Evolutionary conservation across 139 green algal genomes (phyloP).

Genomic region (Picochlorum sp.): DNA sequence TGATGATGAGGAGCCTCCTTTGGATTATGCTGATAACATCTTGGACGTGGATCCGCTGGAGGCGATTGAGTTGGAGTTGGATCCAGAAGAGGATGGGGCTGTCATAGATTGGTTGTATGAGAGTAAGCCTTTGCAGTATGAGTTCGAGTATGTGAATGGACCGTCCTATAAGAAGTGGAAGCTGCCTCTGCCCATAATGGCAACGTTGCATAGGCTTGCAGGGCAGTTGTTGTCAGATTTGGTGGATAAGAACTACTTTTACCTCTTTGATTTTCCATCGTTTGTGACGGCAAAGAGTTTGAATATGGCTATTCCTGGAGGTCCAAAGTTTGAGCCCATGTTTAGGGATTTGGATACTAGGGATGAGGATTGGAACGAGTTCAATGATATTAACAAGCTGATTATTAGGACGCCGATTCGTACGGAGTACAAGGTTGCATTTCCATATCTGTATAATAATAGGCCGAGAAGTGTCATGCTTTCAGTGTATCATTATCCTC

Average conservation of each 20-base stretch:
- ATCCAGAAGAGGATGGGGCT: conserved; percentile 83
- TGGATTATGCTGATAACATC: conserved; percentile 98
- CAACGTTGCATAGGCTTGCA: conserved; percentile 85
- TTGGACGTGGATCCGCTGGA: conserved; percentile 95
- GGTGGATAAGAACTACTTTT: conserved; percentile 98
- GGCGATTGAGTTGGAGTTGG: conserved; percentile 95
- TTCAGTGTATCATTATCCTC: conserved; percentile 83
- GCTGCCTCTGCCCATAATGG: conserved; percentile 92
- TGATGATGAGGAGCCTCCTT: conserved; percentile 97
- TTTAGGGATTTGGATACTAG: conserved; percentile 92
- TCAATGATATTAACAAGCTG: conserved; percentile 99
- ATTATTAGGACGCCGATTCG: conserved; percentile 91
- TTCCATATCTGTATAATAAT: conserved; percentile 99
- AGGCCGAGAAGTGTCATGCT: conserved; percentile 88
- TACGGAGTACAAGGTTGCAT: conserved; percentile 91
- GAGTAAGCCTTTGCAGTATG: conserved; percentile 80
- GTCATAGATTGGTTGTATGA: conserved; percentile 96
- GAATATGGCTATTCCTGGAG: conserved; percentile 97
- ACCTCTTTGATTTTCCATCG: conserved; percentile 88
- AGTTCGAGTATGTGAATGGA: conserved; percentile 83
- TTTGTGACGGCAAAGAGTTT: conserved; percentile 87
- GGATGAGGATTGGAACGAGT: conserved; percentile 99
- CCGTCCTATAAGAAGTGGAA: conserved; percentile 88
- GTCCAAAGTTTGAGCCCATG: conserved; percentile 98
- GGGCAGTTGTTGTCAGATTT: conserved; percentile 95